Evolutionary conservation across 2,329 filamentous ascomycete species (phyloP).

Genomic region (Ascocoryne sarcoides): DNA sequence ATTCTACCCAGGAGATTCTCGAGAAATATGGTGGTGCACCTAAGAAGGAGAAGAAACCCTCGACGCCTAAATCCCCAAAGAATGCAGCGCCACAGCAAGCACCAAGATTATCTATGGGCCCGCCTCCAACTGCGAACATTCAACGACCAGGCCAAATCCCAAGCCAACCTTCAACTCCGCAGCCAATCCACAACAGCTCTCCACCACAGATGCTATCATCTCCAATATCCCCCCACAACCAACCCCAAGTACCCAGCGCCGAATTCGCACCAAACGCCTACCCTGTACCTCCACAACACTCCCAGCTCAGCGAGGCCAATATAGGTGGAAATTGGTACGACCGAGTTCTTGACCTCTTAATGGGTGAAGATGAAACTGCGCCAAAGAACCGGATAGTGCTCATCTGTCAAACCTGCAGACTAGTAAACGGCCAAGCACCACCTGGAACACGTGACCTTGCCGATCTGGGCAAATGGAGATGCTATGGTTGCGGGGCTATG

Average conservation of each 20-base stretch:
- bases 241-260: slow-evolving; percentile 24
- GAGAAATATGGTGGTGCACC: slow-evolving; percentile 76
- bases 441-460: slow-evolving; percentile 70
- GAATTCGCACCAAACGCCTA: slow-evolving; percentile 73
- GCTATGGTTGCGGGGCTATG: slow-evolving; percentile 69
- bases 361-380: slow-evolving; percentile 90
- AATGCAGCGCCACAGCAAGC: slow-evolving; percentile 21
- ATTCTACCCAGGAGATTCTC: slow-evolving; percentile 84
- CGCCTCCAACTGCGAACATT: slow-evolving; percentile 57
- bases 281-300: slow-evolving; percentile 28
- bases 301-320: slow-evolving; percentile 14
- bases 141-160: slow-evolving; percentile 31
- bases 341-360: slow-evolving; percentile 78
- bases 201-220: slow-evolving; percentile 11
- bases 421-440: slow-evolving; percentile 93
- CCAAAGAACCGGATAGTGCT: slow-evolving; percentile 85
- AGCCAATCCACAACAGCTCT: slow-evolving; percentile 8
- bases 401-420: slow-evolving; percentile 71
- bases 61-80: slow-evolving; percentile 19
- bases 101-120: slow-evolving; percentile 41
- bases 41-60: slow-evolving; percentile 23
- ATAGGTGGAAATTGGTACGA: slow-evolving; percentile 75
- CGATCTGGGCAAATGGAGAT: slow-evolving; percentile 82
- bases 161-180: slow-evolving; percentile 21
- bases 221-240: slow-evolving; percentile 16